A percentile compares a stretch with the other conserved stretches of the same genome.
Evolutionary conservation across 768 basidiomycete genomes (phyloP).

Genomic region (Steccherinum ochraceum): DNA sequence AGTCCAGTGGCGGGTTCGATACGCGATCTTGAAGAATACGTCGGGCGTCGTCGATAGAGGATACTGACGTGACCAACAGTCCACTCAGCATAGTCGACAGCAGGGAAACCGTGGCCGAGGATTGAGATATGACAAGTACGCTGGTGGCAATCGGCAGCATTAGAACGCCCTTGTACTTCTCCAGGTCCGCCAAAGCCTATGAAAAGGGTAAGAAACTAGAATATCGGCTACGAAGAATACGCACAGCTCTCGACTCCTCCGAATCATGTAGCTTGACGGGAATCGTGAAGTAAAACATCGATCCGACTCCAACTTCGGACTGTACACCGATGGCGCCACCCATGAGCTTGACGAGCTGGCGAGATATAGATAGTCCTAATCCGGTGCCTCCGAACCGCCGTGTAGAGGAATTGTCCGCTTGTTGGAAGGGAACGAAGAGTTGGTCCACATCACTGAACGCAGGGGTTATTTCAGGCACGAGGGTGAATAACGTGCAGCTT

Average conservation of each 20-base stretch:
- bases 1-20: conserved; percentile 41
- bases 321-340: conserved; percentile 67
- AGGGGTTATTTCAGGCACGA: not conserved
- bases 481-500: not conserved
- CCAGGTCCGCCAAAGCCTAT: not conserved
- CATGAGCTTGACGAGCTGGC: conserved; percentile 71
- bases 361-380: conserved; percentile 66
- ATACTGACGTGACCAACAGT: conserved; percentile 40
- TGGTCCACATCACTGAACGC: conserved; percentile 49
- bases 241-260: conserved; percentile 52
- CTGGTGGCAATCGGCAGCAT: conserved; percentile 38
- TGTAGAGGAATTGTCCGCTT: conserved; percentile 75
- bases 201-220: not conserved
- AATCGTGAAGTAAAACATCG: conserved; percentile 69
- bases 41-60: conserved; percentile 41
- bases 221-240: not conserved
- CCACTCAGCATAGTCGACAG: conserved; percentile 51
- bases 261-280: conserved; percentile 54
- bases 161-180: conserved; percentile 2
- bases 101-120: conserved; percentile 49
- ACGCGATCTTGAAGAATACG: conserved; percentile 30
- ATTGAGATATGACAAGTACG: conserved; percentile 53
- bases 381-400: conserved; percentile 77
- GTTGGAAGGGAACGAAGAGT: conserved; percentile 70
- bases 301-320: conserved; percentile 58